These are phyloP conservation scores for Podila horticola DNA, from an alignment of 192 early-diverging fungal species.

Conservation along the genomic window DNA sequence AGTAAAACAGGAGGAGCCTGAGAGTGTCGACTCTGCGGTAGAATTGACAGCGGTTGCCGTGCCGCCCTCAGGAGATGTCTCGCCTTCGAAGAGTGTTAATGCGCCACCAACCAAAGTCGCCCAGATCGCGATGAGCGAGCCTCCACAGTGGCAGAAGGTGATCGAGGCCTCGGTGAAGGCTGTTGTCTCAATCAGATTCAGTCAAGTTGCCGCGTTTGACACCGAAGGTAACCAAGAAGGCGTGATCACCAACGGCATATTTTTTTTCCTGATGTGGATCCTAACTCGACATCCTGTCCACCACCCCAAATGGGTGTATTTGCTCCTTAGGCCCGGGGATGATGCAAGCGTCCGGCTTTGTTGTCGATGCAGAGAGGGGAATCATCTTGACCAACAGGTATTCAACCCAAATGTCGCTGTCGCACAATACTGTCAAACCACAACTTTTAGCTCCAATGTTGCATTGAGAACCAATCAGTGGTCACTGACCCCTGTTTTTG, in stretches of 20 bases:
- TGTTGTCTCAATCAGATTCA: constrained; percentile 82
- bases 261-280: no score
- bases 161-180: constrained; percentile 73
- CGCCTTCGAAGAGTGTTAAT: neutral
- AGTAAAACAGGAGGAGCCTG: no score
- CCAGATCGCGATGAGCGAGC: constrained; percentile 37
- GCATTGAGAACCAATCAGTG: no score
- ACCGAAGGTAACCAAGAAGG: constrained; percentile 63
- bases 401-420: constrained; percentile 7
- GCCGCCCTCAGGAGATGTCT: constrained; percentile 13
- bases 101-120: constrained; percentile 4
- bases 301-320: neutral
- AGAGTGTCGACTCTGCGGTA: neutral
- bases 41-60: constrained; percentile 7
- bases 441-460: no score
- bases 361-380: constrained; percentile 78
- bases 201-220: constrained; percentile 81
- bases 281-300: neutral
- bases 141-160: constrained; percentile 75
- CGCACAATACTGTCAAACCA: no score
- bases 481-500: no score
- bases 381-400: constrained; percentile 77
- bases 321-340: constrained; percentile 62
- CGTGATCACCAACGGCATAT: no score
- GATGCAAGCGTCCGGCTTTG: constrained; percentile 87